Evolutionary conservation across 768 basidiomycete genomes (phyloP), one percentile per base, ranked within the genome.

Genomic region (Suillus bovinus): DNA sequence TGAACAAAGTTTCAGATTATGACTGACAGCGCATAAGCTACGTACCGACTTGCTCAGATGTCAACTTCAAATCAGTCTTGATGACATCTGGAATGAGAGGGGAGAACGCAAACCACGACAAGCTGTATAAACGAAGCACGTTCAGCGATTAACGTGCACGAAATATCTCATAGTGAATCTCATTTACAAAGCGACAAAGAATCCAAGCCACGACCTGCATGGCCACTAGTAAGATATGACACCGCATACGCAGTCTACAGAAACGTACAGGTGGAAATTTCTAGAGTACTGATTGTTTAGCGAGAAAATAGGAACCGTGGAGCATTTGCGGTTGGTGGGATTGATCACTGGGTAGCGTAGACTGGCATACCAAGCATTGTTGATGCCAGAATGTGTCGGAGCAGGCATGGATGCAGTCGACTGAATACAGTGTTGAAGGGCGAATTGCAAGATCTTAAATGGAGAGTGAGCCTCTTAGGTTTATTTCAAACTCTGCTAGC

Each of bases 101-200:
- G n/a, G 85, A 77, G 66, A 87, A 86, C 1, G 85, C 84, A 61
- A 86, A 86, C 86, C 85, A 82, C 1, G 76, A 76, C 31, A 78
- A 58, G 49, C 77, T 78, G 57, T 14, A 34, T 14, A 17, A 46
- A 27, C 39, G 17, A 29, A 27, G 33, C 27, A 42, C 27, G 39
- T 52, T 29, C 77, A 39, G 77, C 72, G 3, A 78, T 64, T 41
- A 36, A 22, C 16, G 9, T 20, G 33, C 34, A 61, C 53, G 47
- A 63, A 58, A 64, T 22, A 56, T 11, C 39, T 22, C 17, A 24
- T 59, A 22, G 9, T 49, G 20, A 29, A 24, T 38, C 4, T n/a
- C 20, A 47, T 49, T 60, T 13, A 73, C 71, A 83, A 83, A 0
- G 83, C 82, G n/a, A 80, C 77, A 65, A 83, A 81, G 69, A 84